Evolutionary conservation across 1,139 yeast genomes (phyloP), one percentile per base, ranked within the genome.

Genomic region (Taphrina communis): DNA sequence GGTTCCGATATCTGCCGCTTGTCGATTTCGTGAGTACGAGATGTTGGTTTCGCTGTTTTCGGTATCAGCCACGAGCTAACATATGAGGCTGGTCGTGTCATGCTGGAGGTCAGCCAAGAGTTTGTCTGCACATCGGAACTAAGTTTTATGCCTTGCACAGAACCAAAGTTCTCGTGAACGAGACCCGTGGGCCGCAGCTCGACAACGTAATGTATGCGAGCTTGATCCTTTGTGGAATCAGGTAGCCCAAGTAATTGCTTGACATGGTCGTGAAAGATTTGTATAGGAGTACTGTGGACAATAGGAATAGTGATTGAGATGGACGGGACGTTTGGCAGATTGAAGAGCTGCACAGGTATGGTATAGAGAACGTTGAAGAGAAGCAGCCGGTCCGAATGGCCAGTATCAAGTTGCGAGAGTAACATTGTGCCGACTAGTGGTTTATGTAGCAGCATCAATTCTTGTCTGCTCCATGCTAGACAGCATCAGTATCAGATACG

Each of bases 311-410:
- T 38, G 14, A 62, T 52, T 7, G 35, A 25, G 12, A 19, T 38
- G 11, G 39, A 14, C 8, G 66, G 53, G n/a, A 36, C 35, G 17
- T 62, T 39, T 12, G 67, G 67, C 17, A 63, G 11, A 17, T 63
- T 55, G 11, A 21, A 19, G 19, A 53, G 41, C 35, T 53, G 55
- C 17, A 63, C 38, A 17, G 46, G 67, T 14, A 44, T n/a, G 38
- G 67, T 63, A 7, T 53, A 53, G 46, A 55, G 56, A 19, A 48
- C 67, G 36, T 63, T 58, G 42, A 63, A 56, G n/a, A 62, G 44
- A 9, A 25, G 51, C 44, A 55, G 66, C n/a, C 21, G 17, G n/a
- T 12, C 12, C 21, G 42, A 7, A 19, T 25, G 19, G 14, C 25
- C n/a, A 3, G 52, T 17, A 8, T n/a, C 35, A 8, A 52, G 38